Evolutionary conservation across 805 yeast species (phyloP).

Genomic region (Candida nemodendra): DNA sequence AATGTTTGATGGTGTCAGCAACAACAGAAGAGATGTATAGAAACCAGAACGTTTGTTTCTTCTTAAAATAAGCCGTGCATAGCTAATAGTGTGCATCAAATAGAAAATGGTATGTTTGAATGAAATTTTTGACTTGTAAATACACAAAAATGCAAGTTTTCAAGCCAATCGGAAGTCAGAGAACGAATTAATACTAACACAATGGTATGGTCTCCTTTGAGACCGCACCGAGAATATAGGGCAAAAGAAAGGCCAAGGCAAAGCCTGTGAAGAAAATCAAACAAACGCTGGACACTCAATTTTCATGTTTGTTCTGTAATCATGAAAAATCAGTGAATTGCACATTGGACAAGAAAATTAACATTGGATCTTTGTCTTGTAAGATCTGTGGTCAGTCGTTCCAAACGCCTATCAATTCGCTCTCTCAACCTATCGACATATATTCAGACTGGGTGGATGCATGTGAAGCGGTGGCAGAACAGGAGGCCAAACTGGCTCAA

Average conservation of each 20-base stretch:
- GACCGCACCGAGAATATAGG: too few species aligned
- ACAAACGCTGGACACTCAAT: slow-evolving; percentile 75
- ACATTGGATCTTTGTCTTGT: slow-evolving; percentile 81
- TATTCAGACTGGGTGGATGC: slow-evolving; percentile 99
- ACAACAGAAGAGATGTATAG: too few species aligned
- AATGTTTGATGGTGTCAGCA: too few species aligned
- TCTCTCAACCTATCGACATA: slow-evolving; percentile 89
- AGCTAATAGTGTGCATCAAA: too few species aligned
- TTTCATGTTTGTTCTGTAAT: slow-evolving; percentile 91
- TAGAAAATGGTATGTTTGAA: too few species aligned
- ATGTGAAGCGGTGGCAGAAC: slow-evolving; percentile 82
- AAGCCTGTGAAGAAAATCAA: slow-evolving; percentile 79
- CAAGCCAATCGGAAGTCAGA: too few species aligned
- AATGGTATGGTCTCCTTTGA: too few species aligned
- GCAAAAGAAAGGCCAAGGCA: slow-evolving; percentile 73
- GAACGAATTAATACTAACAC: too few species aligned
- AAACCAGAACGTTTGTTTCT: too few species aligned
- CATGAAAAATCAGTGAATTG: slow-evolving; percentile 92
- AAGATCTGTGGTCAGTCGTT: slow-evolving; percentile 93
- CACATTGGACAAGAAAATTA: slow-evolving; percentile 79
- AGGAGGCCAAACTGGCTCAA: slow-evolving; percentile 31
- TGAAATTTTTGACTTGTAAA: too few species aligned
- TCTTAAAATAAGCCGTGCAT: too few species aligned
- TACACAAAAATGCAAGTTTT: too few species aligned
- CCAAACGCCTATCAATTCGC: slow-evolving; percentile 81